phyloP scores from a whole-genome alignment of 1,284 basidiomycete genomes.

The Ustilago trichophora region DNA sequence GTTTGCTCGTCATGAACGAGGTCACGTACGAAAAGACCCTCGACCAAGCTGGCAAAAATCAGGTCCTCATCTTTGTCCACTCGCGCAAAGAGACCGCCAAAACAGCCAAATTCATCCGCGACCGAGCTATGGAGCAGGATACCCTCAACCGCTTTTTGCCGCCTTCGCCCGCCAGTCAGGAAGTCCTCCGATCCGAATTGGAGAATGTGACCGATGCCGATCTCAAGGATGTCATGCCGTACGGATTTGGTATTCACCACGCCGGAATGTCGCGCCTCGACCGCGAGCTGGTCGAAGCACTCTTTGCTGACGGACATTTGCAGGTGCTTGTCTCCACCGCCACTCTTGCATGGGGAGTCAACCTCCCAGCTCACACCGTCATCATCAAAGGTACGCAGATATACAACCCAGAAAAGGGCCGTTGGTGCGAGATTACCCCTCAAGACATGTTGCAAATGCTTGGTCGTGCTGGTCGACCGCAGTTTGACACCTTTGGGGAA shows the following conservation, averaged over 20 bases:
- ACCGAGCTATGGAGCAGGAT: slow-evolving; percentile 95
- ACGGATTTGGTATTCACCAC: slow-evolving; percentile 97
- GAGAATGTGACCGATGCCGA: slow-evolving; percentile 84
- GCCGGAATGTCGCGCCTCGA: slow-evolving; percentile 98
- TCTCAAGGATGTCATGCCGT: slow-evolving; percentile 88
- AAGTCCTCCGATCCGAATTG: slow-evolving; percentile 72
- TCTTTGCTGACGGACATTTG: slow-evolving; percentile 90
- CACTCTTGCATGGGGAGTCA: slow-evolving; percentile 99
- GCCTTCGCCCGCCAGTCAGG: slow-evolving; percentile 53
- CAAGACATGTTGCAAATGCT: slow-evolving; percentile 99
- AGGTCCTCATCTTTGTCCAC: slow-evolving; percentile 88
- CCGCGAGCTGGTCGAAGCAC: slow-evolving; percentile 89
- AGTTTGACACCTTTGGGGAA: slow-evolving; percentile 96
- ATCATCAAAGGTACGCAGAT: slow-evolving; percentile 99
- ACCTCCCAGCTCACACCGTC: slow-evolving; percentile 95
- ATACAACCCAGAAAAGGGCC: slow-evolving; percentile 98
- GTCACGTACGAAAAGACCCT: slow-evolving; percentile 92
- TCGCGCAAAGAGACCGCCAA: slow-evolving; percentile 98
- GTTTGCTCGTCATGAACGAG: slow-evolving; percentile 97
- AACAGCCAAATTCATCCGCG: slow-evolving; percentile 92
- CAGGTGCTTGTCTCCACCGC: slow-evolving; percentile 97
- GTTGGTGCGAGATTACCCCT: slow-evolving; percentile 93
- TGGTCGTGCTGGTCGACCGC: slow-evolving; percentile 94
- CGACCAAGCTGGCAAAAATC: slow-evolving; percentile 63
- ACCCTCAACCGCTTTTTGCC: slow-evolving; percentile 90